phyloP scores from a whole-genome alignment of 495 filamentous ascomycete species.

The Penicillium parvum region DNA sequence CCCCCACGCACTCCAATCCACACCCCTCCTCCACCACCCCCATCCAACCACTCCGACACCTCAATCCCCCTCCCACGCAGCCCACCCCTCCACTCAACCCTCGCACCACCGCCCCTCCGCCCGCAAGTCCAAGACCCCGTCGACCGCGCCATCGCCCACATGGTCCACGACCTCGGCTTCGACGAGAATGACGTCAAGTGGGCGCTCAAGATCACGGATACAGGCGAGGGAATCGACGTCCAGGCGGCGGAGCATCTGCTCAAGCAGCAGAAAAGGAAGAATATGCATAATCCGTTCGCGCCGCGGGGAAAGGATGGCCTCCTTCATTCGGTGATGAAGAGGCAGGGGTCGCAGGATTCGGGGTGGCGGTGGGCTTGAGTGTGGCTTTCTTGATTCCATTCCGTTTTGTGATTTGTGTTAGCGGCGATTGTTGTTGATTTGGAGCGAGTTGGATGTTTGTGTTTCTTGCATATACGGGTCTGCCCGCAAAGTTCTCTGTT shows the following conservation, averaged over 20 bases:
- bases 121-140: constrained; percentile 50
- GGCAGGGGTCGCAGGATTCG: constrained; percentile 24
- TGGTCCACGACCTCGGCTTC: constrained; percentile 49
- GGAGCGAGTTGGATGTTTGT: too few relatives aligned
- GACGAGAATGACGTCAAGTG: constrained; percentile 44
- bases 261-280: constrained; percentile 38
- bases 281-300: constrained; percentile 15
- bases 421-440: too few relatives aligned
- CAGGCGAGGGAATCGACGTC: constrained; percentile 47
- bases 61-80: constrained; percentile 2
- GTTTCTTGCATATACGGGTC: too few relatives aligned
- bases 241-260: constrained; percentile 42
- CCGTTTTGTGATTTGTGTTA: too few relatives aligned
- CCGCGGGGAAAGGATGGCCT: constrained; percentile 17
- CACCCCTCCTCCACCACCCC: neutral
- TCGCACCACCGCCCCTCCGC: constrained; percentile 18
- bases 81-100: constrained; percentile 5
- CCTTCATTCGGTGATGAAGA: constrained; percentile 28
- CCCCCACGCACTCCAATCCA: constrained; percentile 15
- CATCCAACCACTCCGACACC: neutral
- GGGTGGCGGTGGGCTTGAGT: constrained; percentile 40
- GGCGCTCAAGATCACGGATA: constrained; percentile 51
- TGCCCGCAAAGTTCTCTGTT: too few relatives aligned
- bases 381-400: neutral
- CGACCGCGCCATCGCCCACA: constrained; percentile 44